phyloP scores from a whole-genome alignment of 2,329 filamentous ascomycete genomes.

The Pezicula neosporulosa region DNA sequence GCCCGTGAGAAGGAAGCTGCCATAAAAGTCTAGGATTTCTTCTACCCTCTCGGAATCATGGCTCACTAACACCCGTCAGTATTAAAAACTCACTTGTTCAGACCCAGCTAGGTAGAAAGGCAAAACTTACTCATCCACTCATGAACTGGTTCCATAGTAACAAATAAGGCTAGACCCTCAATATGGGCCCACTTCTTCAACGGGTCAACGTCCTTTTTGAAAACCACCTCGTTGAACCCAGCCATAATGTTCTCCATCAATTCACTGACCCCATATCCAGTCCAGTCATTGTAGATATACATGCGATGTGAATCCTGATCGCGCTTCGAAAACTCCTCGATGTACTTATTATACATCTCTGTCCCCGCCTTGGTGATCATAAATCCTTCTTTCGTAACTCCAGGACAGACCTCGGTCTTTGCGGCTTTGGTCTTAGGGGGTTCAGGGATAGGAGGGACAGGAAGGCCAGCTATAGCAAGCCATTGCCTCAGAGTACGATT shows the following conservation, averaged over 20 bases:
- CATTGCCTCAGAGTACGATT: too few relatives aligned
- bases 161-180: slow-evolving; percentile 12
- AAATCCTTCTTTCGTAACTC: slow-evolving; percentile 2
- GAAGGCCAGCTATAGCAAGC: too few relatives aligned
- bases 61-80: too few relatives aligned
- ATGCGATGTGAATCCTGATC: slow-evolving; percentile 13
- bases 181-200: slow-evolving; percentile 17
- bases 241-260: slow-evolving; percentile 10
- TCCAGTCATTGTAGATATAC: slow-evolving; percentile 19
- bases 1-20: too few relatives aligned
- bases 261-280: slow-evolving; percentile 15
- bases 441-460: too few relatives aligned
- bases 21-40: too few relatives aligned
- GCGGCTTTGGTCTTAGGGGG: too few relatives aligned
- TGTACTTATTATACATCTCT: slow-evolving; percentile 8
- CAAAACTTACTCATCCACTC: slow-evolving; percentile 9
- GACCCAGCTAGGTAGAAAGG: not conserved
- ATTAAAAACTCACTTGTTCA: too few relatives aligned
- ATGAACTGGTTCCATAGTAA: slow-evolving; percentile 5
- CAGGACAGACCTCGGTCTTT: too few relatives aligned
- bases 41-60: too few relatives aligned
- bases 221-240: slow-evolving; percentile 1
- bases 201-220: slow-evolving; percentile 13
- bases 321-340: not conserved
- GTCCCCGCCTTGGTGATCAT: slow-evolving; percentile 1